These are phyloP conservation scores for Pseudogymnoascus sp. DNA, from an alignment of 2,329 filamentous ascomycete species.

Conservation along the genomic window DNA sequence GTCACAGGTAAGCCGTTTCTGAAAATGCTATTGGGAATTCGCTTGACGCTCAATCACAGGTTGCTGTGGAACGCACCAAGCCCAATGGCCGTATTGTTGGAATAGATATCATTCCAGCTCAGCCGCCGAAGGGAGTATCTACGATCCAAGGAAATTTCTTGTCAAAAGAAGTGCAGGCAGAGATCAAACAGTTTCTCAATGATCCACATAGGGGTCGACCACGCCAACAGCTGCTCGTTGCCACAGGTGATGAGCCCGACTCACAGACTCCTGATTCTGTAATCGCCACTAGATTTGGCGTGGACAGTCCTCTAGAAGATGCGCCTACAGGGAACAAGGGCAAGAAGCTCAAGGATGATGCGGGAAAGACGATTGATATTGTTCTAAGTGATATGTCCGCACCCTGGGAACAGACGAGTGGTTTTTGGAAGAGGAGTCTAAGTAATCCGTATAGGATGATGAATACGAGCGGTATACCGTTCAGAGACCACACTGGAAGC, in stretches of 20 bases:
- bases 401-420: conserved; percentile 78
- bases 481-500: conserved; percentile 83
- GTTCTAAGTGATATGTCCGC: conserved; percentile 98
- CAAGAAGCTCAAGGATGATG: conserved; percentile 30
- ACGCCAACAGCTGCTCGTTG: conserved; percentile 23
- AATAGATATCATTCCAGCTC: conserved; percentile 87
- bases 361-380: conserved; percentile 67
- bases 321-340: conserved; percentile 25
- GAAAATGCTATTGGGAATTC: neutral
- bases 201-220: conserved; percentile 52
- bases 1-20: conserved; percentile 48
- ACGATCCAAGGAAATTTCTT: conserved; percentile 94
- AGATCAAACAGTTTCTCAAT: conserved; percentile 68
- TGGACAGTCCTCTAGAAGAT: conserved; percentile 19
- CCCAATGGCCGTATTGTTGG: conserved; percentile 76
- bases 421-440: conserved; percentile 78
- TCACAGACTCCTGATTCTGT: conserved; percentile 9
- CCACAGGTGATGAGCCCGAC: conserved; percentile 15
- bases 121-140: conserved; percentile 84
- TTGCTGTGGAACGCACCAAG: conserved; percentile 69
- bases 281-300: neutral
- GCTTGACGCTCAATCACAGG: conserved; percentile 39
- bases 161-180: conserved; percentile 60
- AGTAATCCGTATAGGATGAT: conserved; percentile 99
- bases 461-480: conserved; percentile 87